These are phyloP conservation scores for Pulveroboletus sp. DNA, from an alignment of 1,284 basidiomycete species.

Conservation along the genomic window DNA sequence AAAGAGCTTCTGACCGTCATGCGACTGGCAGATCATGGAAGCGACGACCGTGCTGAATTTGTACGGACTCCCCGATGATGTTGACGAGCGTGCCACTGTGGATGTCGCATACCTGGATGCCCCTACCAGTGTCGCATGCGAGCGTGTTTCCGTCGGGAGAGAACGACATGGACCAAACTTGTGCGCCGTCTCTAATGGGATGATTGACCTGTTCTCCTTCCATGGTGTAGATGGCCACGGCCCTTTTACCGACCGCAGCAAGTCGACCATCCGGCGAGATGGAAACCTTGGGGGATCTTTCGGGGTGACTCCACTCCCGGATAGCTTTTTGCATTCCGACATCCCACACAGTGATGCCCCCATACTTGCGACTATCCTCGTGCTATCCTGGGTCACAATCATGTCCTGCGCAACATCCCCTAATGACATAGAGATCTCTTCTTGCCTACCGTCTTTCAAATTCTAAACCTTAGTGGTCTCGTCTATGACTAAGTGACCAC, in stretches of 20 bases:
- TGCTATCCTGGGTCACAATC: background rate
- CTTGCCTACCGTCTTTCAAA: background rate
- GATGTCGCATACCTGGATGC: background rate
- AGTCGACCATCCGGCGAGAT: background rate
- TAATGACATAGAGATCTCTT: background rate
- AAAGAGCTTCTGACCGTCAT: no score
- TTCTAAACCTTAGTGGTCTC: background rate
- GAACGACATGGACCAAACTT: background rate
- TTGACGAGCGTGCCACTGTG: background rate
- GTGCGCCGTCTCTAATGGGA: background rate
- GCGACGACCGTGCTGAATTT: no score
- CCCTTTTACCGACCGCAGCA: background rate
- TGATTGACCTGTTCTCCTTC: background rate
- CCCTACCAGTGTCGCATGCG: background rate
- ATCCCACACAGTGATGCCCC: background rate
- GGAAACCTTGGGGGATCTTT: background rate
- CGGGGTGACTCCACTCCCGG: background rate
- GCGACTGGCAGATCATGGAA: no score
- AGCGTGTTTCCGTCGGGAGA: constrained; percentile 3
- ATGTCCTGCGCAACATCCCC: background rate
- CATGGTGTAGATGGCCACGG: background rate
- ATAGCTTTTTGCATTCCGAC: background rate
- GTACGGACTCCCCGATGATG: no score
- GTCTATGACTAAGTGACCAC: background rate
- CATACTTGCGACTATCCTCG: background rate